These are phyloP conservation scores for Calocera cornea DNA, from an alignment of 768 basidiomycete genomes.

Conservation along the genomic window DNA sequence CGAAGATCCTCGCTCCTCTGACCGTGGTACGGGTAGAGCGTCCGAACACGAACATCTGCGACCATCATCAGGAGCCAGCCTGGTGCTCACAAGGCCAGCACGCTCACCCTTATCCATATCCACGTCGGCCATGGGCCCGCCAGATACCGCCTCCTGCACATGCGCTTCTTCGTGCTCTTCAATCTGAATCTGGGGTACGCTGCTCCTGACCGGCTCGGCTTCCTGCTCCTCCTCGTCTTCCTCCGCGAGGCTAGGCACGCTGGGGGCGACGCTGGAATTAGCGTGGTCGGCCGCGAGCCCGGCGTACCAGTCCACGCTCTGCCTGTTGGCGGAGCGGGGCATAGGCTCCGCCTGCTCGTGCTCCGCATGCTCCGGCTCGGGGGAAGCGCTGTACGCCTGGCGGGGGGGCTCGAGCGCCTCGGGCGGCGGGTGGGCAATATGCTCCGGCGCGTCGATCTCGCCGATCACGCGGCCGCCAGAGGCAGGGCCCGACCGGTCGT, in stretches of 20 bases:
- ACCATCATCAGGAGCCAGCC: not conserved
- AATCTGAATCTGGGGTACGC: slow-evolving; percentile 33
- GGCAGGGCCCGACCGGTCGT: slow-evolving; percentile 62
- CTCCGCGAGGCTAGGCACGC: slow-evolving; percentile 41
- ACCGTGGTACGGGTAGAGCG: slow-evolving; percentile 73
- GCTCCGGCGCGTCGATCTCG: slow-evolving; percentile 52
- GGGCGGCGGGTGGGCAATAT: slow-evolving; percentile 42
- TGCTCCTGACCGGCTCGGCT: slow-evolving; percentile 10
- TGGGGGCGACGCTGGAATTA: slow-evolving; percentile 18
- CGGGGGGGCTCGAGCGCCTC: not conserved
- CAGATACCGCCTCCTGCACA: slow-evolving; percentile 13
- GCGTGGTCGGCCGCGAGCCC: slow-evolving; percentile 60
- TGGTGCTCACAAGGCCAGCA: not conserved
- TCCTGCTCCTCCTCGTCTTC: slow-evolving; percentile 34
- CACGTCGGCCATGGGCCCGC: slow-evolving; percentile 56
- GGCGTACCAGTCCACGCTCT: slow-evolving; percentile 85
- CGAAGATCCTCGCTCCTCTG: slow-evolving; percentile 82
- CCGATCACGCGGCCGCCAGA: slow-evolving; percentile 69
- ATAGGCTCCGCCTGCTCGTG: not conserved
- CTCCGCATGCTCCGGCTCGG: not conserved
- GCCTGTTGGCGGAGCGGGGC: slow-evolving; percentile 37
- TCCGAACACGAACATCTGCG: slow-evolving; percentile 60
- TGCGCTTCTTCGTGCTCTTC: slow-evolving; percentile 33
- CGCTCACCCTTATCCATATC: slow-evolving; percentile 48
- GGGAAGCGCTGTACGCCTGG: not conserved